Evolutionary conservation across 176 grass and related monocot species (phyloP), one percentile per base, ranked within the genome.

Genomic region (Cenchrus purpureus): DNA sequence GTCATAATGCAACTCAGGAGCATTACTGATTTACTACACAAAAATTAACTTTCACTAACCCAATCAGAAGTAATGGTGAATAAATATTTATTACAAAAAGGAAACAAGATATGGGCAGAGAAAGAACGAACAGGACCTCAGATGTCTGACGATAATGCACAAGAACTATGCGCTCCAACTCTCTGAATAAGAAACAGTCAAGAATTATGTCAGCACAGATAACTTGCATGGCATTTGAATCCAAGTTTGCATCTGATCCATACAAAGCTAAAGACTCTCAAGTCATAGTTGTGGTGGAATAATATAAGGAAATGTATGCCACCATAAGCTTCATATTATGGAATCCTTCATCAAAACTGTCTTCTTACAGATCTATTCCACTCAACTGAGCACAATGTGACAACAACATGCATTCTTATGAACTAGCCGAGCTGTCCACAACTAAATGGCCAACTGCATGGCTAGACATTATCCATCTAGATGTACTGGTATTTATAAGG

Each of bases 121-220:
- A 78, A 85, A 86, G 34, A 74, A 78, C 7, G 40, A 83, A 95
- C 91, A 12, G 31, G 67, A 98, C 96, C 96, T 95, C 93, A 57
- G 91, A 91, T 74, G 90, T 96, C 79, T 87, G 86, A 84, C 93
- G 93, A 83, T 99, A 99, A 89, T 99, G 97, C 20, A 96, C 97
- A 86, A 99, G 93, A 88, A 99, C 97, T 82, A 91, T 94, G 64
- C 93, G 93, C 75, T 99, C 97, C 90, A 95, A 87, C 16, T 87
- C 89, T 78, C 97, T 99, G 89, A 83, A 91, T 54, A 93, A 88
- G 68, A 85, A 92, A 90, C 34, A 93, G 73, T 50, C 81, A 87
- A 62, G 51, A 86, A 87, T 22, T 28, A 91, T 69, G 14, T 94
- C 70, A 91, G 66, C 65, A 88, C 56, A 62, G 20, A 84, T 11